Base-by-base conservation (phyloP, 2,329 filamentous ascomycete species). In the Fusarium redolens region DNA sequence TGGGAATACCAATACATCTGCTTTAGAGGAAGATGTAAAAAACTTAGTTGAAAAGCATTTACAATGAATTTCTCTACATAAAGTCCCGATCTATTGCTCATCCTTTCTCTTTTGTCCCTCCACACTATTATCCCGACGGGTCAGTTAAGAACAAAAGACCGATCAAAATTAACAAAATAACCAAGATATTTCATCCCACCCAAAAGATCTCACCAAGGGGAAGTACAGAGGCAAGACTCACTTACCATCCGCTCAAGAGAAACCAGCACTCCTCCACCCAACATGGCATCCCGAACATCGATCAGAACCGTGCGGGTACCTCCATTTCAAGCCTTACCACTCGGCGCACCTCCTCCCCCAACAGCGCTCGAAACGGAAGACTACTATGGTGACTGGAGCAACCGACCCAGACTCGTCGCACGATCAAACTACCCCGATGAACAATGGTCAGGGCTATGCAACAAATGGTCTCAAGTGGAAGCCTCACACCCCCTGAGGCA, bases 1-100 rank as follows among this genome's bases (percentile, higher is more conserved):
- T 8, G 8, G 3, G 1, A 3, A 25, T n/a, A 4, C 4, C 3
- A 15, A 6, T 7, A 13, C 7, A 28, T 9, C 8, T 37, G 6
- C 3, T 37, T 1, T 37, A 9, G 3, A 15, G 8, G 8, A 28
- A 28, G 7, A 8, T 28, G 12, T 5, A 20, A 38, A 1, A 1
- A 52, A 20, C 13, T 22, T 9, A 13, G 22, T 13, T 3, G 15
- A 2, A 28, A 15, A n/a, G 2, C 7, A 1, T 52, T 11, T 1
- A 15, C 9, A 5, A 12, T 15, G 22, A 0, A 20, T 15, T 28
- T 6, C 3, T 15, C 28, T 13, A 8, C 3, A 37, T 15, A 6
- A 6, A 28, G 7, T 40, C 7, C 5, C 38, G 2, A 3, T 15
- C 5, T 15, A 28, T 54, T n/a, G 14, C 14, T 17, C 9, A 20